Evolutionary conservation across 768 basidiomycete species (phyloP), one percentile per base, ranked within the genome.

Genomic region (Leccinum pellstonianum): DNA sequence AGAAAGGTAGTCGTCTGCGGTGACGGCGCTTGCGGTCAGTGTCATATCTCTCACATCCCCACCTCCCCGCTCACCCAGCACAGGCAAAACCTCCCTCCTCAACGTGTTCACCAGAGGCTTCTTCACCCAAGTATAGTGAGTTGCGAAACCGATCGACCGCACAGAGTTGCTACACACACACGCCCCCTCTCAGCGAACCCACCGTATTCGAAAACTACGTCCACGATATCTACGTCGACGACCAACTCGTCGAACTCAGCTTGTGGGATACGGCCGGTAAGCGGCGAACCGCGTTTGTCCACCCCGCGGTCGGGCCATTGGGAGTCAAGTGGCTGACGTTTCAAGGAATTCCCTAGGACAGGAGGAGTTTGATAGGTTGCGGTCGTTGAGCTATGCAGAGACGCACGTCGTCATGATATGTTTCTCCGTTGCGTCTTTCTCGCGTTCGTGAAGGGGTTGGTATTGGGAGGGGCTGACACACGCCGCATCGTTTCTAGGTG

Each of bases 201-300:
- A 95, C 93, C 25, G 95, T 98, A 4, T 98, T 98, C 66, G 96
- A 98, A 75, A 98, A 98, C 77, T 95, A 96, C 68, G 94, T 96
- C 11, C 91, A 95, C 71, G 91, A 95, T 64, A 79, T 95, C 56
- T 81, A 81, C 64, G 85, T 96, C 27, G 95, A 98, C 64, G 93
- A 93, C 35, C 88, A 93, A 66, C 73, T 83, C 31, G 88, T 98
- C 14, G 95, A 98, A 69, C 80, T 99, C 48, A 93, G 93, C 71
- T 71, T 98, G 63, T 98, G 96, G 96, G 96, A 98, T 72, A 98
- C 96, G 49, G 96, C 96, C 49, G 95, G 96, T 94, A 66, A 60
- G 70, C 56, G 35, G 35, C 60, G n/a, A n/a, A 43, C 19, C 29
- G 58, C n/a, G 23, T 25, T 25, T 41, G 29, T 17, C 7, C 29